Conservation (phyloP, 148 eudicot genomes). For the Gaultheria prostrata region DNA sequence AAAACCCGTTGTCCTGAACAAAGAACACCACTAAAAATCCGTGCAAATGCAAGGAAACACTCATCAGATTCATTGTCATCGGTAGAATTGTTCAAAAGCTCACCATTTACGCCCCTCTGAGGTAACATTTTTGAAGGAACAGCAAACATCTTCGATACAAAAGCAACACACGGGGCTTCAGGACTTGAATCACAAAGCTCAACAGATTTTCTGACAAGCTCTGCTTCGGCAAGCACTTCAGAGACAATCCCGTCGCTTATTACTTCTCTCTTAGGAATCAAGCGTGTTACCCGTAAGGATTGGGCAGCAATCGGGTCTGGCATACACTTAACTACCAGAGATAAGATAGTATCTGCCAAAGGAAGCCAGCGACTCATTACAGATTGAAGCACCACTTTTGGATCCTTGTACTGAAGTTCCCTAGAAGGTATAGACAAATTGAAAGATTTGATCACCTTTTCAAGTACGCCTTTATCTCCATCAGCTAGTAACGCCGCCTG, state of each 20-base stretch:
- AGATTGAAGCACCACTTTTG: slow-evolving; percentile 72
- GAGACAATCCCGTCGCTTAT: slow-evolving; percentile 38
- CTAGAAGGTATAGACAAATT: slow-evolving; percentile 62
- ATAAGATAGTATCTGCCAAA: slow-evolving; percentile 59
- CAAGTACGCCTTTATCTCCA: slow-evolving; percentile 59
- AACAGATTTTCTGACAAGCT: slow-evolving; percentile 66
- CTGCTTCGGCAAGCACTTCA: slow-evolving; percentile 64
- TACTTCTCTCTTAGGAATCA: slow-evolving; percentile 80
- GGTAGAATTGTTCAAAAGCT: slow-evolving; percentile 33
- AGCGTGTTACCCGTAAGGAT: slow-evolving; percentile 59
- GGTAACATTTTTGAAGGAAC: slow-evolving; percentile 75
- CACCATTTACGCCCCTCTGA: slow-evolving; percentile 51
- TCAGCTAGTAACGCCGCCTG: slow-evolving; percentile 53
- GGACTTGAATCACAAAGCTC: slow-evolving; percentile 72
- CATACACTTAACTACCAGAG: slow-evolving; percentile 69
- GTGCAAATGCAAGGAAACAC: slow-evolving; percentile 95
- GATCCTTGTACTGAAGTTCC: slow-evolving; percentile 74
- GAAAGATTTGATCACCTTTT: slow-evolving; percentile 67
- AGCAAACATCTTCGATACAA: slow-evolving; percentile 98
- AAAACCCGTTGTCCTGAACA: slow-evolving; percentile 57
- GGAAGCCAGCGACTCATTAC: slow-evolving; percentile 95
- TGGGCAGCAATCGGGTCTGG: slow-evolving; percentile 78
- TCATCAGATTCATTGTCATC: slow-evolving; percentile 77
- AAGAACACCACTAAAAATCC: slow-evolving; percentile 86
- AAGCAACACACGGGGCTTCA: slow-evolving; percentile 79